Base-by-base conservation (phyloP, 176 grass and related monocot genomes). In the Zea luxurians region DNA sequence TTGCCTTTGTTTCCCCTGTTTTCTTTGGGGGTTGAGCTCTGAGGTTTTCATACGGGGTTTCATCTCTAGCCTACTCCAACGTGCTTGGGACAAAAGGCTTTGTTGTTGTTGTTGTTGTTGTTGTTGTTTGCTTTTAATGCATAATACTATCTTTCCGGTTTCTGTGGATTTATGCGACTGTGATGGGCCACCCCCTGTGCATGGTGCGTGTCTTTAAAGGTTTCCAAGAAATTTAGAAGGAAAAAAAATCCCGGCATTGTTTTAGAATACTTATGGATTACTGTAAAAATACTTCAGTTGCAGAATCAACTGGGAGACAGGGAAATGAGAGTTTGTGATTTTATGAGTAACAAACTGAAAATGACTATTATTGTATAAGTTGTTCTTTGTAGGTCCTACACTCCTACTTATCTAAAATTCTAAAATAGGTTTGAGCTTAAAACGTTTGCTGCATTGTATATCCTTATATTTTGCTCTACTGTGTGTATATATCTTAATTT, bases 81-180 rank as follows among this genome's bases (percentile, higher is more conserved):
- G n/a, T n/a, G n/a, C n/a, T n/a, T n/a, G n/a, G n/a, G n/a, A n/a
- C n/a, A n/a, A n/a, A n/a, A n/a, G n/a, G n/a, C n/a, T n/a, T n/a
- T n/a, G n/a, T n/a, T n/a, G n/a, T n/a, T n/a, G n/a, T n/a, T n/a
- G n/a, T n/a, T n/a, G n/a, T n/a, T n/a, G n/a, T n/a, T n/a, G n/a
- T n/a, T n/a, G n/a, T 58, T 35, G 15, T 65, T 78, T 84, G 18
- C 64, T 69, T 42, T 4, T 58, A 43, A 16, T 5, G 10, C 6
- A 37, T 53, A 64, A 66, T 55, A 40, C 37, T 74, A 38, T 81
- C 7, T 76, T 27, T 50, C 20, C 38, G 37, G 1, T 61, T 10
- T 36, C 83, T 71, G 42, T 59, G 5, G 58, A 79, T 74, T 58
- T 49, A 44, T 63, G 54, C 8, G 11, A 48, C 27, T 85, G 3